Evolutionary conservation across 257 asterid species (phyloP).

Genomic region (Petunia axillaris): DNA sequence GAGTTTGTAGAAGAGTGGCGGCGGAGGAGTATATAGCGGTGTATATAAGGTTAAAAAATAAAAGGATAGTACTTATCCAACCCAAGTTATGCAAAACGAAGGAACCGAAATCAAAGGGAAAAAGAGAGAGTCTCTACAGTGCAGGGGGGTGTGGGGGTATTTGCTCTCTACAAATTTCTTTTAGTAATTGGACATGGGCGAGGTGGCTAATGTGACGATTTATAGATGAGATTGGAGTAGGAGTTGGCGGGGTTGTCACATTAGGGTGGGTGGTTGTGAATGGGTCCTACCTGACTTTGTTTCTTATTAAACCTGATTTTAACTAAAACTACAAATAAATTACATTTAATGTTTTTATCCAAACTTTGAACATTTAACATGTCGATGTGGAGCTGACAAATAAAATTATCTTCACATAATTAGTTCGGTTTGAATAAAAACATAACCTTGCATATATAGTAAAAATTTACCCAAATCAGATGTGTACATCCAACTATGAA

Average conservation of each 20-base stretch:
- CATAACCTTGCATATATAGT: too few species aligned
- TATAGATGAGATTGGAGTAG: constrained; percentile 49
- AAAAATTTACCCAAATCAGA: too few species aligned
- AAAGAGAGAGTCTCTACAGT: background rate
- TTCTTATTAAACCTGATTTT: too few species aligned
- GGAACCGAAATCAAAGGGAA: background rate
- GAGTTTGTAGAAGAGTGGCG: background rate
- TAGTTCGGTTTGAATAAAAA: too few species aligned
- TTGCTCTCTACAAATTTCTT: background rate
- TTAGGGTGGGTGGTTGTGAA: background rate
- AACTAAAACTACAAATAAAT: too few species aligned
- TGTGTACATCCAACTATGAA: too few species aligned
- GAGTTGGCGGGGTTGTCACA: background rate
- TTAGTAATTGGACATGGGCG: constrained; percentile 11
- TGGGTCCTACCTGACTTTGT: background rate
- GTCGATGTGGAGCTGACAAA: too few species aligned
- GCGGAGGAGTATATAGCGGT: background rate
- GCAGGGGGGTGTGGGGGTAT: background rate
- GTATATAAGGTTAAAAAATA: background rate
- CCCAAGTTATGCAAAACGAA: constrained; percentile 13
- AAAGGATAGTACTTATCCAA: constrained; percentile 11
- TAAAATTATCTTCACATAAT: too few species aligned
- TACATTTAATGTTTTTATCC: too few species aligned
- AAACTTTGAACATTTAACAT: too few species aligned
- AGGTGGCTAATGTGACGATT: constrained; percentile 36